These are phyloP conservation scores for Nasturtium officinale DNA, from an alignment of 345 rosid species.

Conservation along the genomic window DNA sequence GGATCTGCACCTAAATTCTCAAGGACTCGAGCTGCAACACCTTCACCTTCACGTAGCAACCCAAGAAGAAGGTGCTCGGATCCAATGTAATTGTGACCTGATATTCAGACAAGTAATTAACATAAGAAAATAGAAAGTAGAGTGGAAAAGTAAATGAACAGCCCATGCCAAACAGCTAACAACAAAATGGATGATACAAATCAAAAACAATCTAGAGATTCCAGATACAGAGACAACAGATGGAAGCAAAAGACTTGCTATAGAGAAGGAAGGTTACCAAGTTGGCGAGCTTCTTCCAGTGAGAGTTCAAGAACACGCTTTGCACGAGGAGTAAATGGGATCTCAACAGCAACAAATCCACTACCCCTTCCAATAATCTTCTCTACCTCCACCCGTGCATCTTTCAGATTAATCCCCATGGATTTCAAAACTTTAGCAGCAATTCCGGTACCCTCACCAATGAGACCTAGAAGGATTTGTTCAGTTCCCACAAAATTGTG, in stretches of 20 bases:
- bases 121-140: neutral
- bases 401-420: slow-evolving; percentile 93
- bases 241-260: neutral
- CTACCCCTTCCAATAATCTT: slow-evolving; percentile 97
- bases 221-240: slow-evolving; percentile 11
- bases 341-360: slow-evolving; percentile 97
- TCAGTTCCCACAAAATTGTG: slow-evolving; percentile 97
- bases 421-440: slow-evolving; percentile 96
- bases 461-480: slow-evolving; percentile 87
- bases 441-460: slow-evolving; percentile 96
- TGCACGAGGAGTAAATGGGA: slow-evolving; percentile 97
- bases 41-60: slow-evolving; percentile 97
- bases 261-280: slow-evolving; percentile 49
- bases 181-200: slow-evolving; percentile 4
- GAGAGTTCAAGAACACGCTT: slow-evolving; percentile 96
- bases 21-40: slow-evolving; percentile 98
- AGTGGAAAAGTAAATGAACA: neutral
- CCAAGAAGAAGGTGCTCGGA: slow-evolving; percentile 99
- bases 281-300: slow-evolving; percentile 92
- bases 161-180: neutral
- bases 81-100: slow-evolving; percentile 98
- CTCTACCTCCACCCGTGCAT: slow-evolving; percentile 96
- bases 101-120: slow-evolving; percentile 29
- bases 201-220: neutral
- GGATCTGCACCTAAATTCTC: slow-evolving; percentile 98